Evolutionary conservation across 2,329 filamentous ascomycete species (phyloP).

Genomic region (Aschersonia sp.): DNA sequence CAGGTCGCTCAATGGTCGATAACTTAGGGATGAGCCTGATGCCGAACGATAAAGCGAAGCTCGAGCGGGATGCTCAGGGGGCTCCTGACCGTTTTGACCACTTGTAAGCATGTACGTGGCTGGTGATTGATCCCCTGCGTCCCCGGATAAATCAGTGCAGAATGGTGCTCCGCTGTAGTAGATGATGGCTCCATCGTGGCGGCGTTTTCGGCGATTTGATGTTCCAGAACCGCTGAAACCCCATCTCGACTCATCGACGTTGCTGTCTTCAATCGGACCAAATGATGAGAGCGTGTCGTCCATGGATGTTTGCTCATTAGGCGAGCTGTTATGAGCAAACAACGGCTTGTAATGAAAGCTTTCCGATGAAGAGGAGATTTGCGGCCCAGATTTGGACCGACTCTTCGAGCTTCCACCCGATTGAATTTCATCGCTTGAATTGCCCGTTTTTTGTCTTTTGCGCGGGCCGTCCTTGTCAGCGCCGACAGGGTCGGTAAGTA

Average conservation of each 20-base stretch:
- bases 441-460: slow-evolving; percentile 30
- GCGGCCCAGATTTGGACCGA: slow-evolving; percentile 23
- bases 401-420: slow-evolving; percentile 21
- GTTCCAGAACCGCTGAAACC: slow-evolving; percentile 31
- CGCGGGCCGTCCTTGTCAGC: slow-evolving; percentile 25
- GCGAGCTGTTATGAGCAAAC: slow-evolving; percentile 36
- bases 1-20: slow-evolving; percentile 33
- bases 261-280: slow-evolving; percentile 31
- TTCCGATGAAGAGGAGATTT: slow-evolving; percentile 23
- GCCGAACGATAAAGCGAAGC: slow-evolving; percentile 21
- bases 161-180: slow-evolving; percentile 73
- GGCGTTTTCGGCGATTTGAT: slow-evolving; percentile 35
- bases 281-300: slow-evolving; percentile 36
- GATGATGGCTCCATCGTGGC: slow-evolving; percentile 60
- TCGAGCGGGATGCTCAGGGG: slow-evolving; percentile 6
- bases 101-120: slow-evolving; percentile 34
- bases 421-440: slow-evolving; percentile 18
- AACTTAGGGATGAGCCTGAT: slow-evolving; percentile 36
- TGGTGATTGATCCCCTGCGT: slow-evolving; percentile 35
- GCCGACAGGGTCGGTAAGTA: slow-evolving; percentile 32
- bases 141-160: slow-evolving; percentile 65
- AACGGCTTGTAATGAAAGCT: slow-evolving; percentile 51
- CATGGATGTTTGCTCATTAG: slow-evolving; percentile 29
- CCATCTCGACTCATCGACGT: slow-evolving; percentile 30
- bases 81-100: slow-evolving; percentile 18